Base-by-base conservation (phyloP, 2,329 filamentous ascomycete genomes). In the Neopestalotiopsis rosae region DNA sequence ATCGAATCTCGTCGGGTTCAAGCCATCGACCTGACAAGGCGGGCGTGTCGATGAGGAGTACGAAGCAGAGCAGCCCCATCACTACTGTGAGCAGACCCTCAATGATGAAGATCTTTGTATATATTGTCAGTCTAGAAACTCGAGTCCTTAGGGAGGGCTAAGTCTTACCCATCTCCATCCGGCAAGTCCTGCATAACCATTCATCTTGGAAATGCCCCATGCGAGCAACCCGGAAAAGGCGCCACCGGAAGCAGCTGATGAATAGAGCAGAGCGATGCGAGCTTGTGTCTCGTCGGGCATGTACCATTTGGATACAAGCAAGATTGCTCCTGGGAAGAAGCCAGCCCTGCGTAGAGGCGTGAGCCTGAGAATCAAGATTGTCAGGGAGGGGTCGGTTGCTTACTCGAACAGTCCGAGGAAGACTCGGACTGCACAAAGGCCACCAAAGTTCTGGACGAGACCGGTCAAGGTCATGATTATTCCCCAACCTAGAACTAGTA, bases 221-320 rank as follows among this genome's bases (percentile, higher is more conserved):
- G 83, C 84, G 0, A 86, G 73, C 1, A 86, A 78, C 0, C 84
- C 84, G 0, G 81, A 83, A 70, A 86, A 85, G 4, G 82, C 83
- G 5, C 84, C 84, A 0, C 78, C 77, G 1, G 79, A 74, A 4
- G 79, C 77, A 1, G 77, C 78, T 5, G 80, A 77, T 1, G 75
- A 78, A 67, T 81, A 83, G 3, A 82, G 74, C 5, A 81, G 69
- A 14, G 79, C 78, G 12, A 79, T 78, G 2, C 77, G 71, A 10
- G 74, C 73, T 56, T 76, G 73, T 0, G 74, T 76, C 58, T 79
- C 75, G 69, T 77, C 73, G 0, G 77, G 77, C 0, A 78, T 71
- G 62, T 79, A 79, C 78, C 78, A 79, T n/a, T 76, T 74, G 7
- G 76, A 74, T 20, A 78, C 74, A 61, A 79, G 74, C n/a, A 77